Base-by-base conservation (phyloP, 352 stramenopile species). In the Pythium utonaiense region DNA sequence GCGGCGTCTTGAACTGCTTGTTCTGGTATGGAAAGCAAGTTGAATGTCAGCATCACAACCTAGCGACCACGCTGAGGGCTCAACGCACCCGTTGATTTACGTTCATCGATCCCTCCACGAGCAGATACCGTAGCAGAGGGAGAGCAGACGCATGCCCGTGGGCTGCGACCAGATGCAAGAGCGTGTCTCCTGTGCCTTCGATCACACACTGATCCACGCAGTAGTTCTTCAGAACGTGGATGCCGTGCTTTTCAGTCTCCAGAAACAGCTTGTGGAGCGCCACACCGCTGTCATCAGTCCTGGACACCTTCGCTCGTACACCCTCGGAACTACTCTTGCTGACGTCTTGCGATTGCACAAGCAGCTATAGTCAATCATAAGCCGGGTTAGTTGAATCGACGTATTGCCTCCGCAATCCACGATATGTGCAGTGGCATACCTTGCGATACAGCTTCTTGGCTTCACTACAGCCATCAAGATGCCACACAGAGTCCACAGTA, bases 1-100 rank as follows among this genome's bases (percentile, higher is more conserved):
- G 51, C 10, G 75, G 64, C 4, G 75, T 85, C 63, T 82, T 78
- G 45, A 75, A 45, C 14, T 79, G 69, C 25, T 80, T 80, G 62
- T 85, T 85, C 73, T 81, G 56, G 36, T 31, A 36, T 10, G 50
- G n/a, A 48, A 6, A 48, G 24, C n/a, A 27, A 36, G 47, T 41
- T 44, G 1, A 16, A 45, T 16, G 34, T 51, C 28, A 57, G 19
- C 40, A 14, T 4, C 3, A 30, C 45, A 21, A 19, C 17, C 50
- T 47, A 27, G 44, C n/a, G 25, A 19, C 13, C 8, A 19, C 31
- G 5, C 17, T 13, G 6, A 24, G 6, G 22, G 12, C 41, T 17
- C 31, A 50, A 65, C 63, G 14, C 57, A 81, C 75, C 47, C 62
- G 69, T 47, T 69, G 70, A 63, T 82, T 76, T 42, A 82, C 70